Base-by-base conservation (phyloP, 2,329 filamentous ascomycete genomes). In the Pseudogymnoascus sp. region DNA sequence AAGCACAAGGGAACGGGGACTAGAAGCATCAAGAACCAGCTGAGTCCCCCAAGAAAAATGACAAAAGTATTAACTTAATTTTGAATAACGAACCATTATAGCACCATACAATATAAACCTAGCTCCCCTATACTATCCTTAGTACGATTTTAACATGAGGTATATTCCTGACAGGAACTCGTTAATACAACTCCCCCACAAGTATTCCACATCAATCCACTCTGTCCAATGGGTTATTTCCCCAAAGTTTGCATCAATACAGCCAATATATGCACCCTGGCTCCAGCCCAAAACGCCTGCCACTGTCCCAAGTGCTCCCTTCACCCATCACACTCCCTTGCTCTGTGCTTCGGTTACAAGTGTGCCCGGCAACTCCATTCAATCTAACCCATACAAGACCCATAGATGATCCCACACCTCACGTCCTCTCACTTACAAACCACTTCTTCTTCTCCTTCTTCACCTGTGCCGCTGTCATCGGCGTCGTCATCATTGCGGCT, bases 361-460 rank as follows among this genome's bases (percentile, higher is more conserved):
- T 56, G 25, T 56, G 28, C 46, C 49, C 28, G 18, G 28, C 49
- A 56, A 56, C 49, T 56, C 28, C 28, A 34, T 56, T 56, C 49
- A 56, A 56, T 56, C 49, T 16, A 34, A 36, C 28, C 28, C 28
- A 34, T 56, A 16, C 28, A 21, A 34, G 5, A 6, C 28, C 28
- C 49, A 14, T 34, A 8, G n/a, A 40, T 16, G 11, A 53, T 43
- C 21, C 21, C 12, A 56, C 5, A 34, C n/a, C 34, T 36, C 18
- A 60, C 18, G 59, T 60, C 38, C 59, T 38, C 36, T 60, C 59
- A 23, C 3, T 21, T 25, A 60, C 59, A 40, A 60, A 40, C 59
- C 59, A 60, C 59, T 23, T 60, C 21, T 38, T 60, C 59, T 60
- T 60, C 36, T 60, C 38, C 59, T 60, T 60, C 28, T 36, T 34